Conservation (phyloP, 495 filamentous ascomycete genomes). For the Rusavskia elegans region DNA sequence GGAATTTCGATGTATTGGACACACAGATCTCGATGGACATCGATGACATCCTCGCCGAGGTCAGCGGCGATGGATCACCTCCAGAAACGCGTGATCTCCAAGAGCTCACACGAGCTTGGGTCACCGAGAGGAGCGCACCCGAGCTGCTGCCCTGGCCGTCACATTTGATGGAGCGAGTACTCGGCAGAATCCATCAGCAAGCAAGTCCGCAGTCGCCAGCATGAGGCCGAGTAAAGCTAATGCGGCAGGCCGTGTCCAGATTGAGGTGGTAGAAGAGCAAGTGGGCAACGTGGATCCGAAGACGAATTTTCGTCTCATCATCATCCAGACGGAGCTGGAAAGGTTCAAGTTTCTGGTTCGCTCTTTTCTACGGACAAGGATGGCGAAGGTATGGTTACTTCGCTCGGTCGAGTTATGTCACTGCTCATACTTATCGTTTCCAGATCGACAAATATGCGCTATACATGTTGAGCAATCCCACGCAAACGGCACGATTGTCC, state of each 20-base stretch:
- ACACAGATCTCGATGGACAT: conserved; percentile 53
- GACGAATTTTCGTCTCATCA: conserved; percentile 80
- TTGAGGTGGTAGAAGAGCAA: conserved; percentile 27
- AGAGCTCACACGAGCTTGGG: conserved; percentile 78
- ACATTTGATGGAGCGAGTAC: conserved; percentile 57
- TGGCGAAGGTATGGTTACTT: conserved; percentile 46
- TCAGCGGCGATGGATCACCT: conserved; percentile 43
- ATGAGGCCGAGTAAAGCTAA: not conserved
- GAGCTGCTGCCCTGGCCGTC: conserved; percentile 62
- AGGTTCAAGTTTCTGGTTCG: conserved; percentile 81
- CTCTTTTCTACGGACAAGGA: conserved; percentile 66
- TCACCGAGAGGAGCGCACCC: conserved; percentile 75
- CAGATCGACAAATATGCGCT: conserved; percentile 56
- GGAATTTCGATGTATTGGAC: not conserved
- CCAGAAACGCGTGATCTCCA: conserved; percentile 65
- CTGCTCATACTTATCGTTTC: conserved; percentile 14
- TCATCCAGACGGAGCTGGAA: conserved; percentile 93
- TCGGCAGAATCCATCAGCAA: conserved; percentile 45
- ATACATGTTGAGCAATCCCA: conserved; percentile 32
- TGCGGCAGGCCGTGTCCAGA: conserved; percentile 35
- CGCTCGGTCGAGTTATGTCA: conserved; percentile 1
- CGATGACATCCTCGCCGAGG: conserved; percentile 71
- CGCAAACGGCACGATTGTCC: conserved; percentile 39
- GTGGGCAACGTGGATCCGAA: conserved; percentile 63
- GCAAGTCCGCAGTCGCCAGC: not conserved